Evolutionary conservation across 2,329 filamentous ascomycete genomes (phyloP).

Genomic region (Cephalotrichum gorgonifer): DNA sequence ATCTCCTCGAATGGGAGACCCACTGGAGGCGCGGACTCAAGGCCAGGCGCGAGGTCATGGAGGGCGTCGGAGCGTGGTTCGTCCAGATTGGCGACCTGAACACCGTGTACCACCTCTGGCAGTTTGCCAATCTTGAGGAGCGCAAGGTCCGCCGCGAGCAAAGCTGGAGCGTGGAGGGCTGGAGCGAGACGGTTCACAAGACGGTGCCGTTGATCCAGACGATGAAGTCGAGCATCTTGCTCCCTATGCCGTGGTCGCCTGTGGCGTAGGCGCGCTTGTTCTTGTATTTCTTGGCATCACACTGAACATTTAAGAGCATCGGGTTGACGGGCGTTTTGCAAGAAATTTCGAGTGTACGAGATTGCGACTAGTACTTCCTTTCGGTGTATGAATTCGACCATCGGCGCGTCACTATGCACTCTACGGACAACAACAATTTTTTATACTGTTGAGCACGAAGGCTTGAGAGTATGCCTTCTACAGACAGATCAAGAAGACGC

Average conservation of each 20-base stretch:
- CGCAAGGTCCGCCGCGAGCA: slow-evolving; percentile 81
- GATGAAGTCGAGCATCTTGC: slow-evolving; percentile 90
- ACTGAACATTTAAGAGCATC: no score
- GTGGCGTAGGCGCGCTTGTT: slow-evolving; percentile 51
- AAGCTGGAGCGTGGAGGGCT: slow-evolving; percentile 91
- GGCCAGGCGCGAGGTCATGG: slow-evolving; percentile 92
- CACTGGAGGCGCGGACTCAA: slow-evolving; percentile 92
- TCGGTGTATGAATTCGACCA: no score
- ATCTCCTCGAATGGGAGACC: slow-evolving; percentile 95
- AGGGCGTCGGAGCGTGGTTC: slow-evolving; percentile 96
- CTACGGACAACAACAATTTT: no score
- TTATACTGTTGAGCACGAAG: no score
- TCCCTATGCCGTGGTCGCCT: slow-evolving; percentile 94
- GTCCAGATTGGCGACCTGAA: slow-evolving; percentile 97
- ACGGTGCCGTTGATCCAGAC: slow-evolving; percentile 92
- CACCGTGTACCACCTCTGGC: slow-evolving; percentile 96
- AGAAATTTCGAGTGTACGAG: background rate
- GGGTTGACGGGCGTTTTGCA: no score
- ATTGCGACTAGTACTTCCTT: no score
- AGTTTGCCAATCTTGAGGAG: slow-evolving; percentile 95
- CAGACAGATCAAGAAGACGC: no score
- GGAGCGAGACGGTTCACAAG: slow-evolving; percentile 96
- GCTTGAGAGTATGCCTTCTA: no score
- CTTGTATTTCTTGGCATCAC: background rate
- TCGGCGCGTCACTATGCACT: no score